These are phyloP conservation scores for Penicillium macrosclerotiorum DNA, from an alignment of 495 filamentous ascomycete species.

Conservation along the genomic window DNA sequence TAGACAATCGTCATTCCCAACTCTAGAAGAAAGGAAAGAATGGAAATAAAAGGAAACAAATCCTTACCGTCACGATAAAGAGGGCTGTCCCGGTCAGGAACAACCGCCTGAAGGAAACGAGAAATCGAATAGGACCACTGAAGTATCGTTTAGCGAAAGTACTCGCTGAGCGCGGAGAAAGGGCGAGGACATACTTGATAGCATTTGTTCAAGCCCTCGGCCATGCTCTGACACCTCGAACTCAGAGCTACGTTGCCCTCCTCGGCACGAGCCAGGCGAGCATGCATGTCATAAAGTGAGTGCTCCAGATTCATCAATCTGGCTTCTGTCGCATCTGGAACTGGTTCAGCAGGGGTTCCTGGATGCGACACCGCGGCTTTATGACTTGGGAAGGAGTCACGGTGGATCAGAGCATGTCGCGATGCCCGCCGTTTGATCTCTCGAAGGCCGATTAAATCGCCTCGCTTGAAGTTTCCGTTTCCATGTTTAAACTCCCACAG, in stretches of 20 bases:
- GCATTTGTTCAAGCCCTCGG: slow-evolving; percentile 76
- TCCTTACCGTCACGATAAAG: slow-evolving; percentile 55
- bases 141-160: not conserved
- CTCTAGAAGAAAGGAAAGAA: too few relatives aligned
- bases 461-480: slow-evolving; percentile 94
- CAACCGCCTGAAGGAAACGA: slow-evolving; percentile 64
- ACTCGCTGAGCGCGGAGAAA: not conserved
- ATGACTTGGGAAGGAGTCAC: slow-evolving; percentile 84
- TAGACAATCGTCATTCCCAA: too few relatives aligned
- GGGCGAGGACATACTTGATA: slow-evolving; percentile 67
- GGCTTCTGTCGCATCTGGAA: slow-evolving; percentile 72
- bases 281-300: slow-evolving; percentile 74
- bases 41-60: too few relatives aligned
- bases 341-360: slow-evolving; percentile 79
- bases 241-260: slow-evolving; percentile 77
- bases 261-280: slow-evolving; percentile 74
- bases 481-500: slow-evolving; percentile 99
- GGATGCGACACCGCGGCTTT: slow-evolving; percentile 73
- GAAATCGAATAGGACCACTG: slow-evolving; percentile 77
- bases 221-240: slow-evolving; percentile 75
- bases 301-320: slow-evolving; percentile 77
- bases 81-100: slow-evolving; percentile 62
- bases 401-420: slow-evolving; percentile 88
- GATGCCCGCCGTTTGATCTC: slow-evolving; percentile 98
- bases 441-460: slow-evolving; percentile 84